Conservation (phyloP, 192 early-diverging fungal species). For the Obelidium mucronatum region DNA sequence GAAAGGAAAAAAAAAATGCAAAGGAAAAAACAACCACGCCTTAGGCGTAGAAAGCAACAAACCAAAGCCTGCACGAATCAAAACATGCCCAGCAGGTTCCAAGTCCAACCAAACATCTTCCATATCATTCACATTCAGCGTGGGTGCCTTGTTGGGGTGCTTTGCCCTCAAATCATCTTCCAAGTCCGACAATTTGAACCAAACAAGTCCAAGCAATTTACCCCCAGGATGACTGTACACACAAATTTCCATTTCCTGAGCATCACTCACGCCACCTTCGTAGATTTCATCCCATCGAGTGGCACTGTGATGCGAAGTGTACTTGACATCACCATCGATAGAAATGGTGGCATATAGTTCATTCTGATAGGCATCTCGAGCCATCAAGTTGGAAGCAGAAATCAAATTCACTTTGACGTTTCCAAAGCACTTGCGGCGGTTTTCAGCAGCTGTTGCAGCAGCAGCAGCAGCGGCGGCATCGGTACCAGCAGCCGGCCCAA, state of each 20-base stretch:
- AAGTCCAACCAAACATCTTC: constrained; percentile 86
- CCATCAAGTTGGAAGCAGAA: constrained; percentile 47
- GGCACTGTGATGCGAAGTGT: constrained; percentile 70
- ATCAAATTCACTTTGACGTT: constrained; percentile 41
- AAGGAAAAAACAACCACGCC: too few species aligned
- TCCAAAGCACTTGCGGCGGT: constrained; percentile 41
- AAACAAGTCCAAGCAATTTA: constrained; percentile 77
- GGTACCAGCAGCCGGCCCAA: constrained; percentile 46
- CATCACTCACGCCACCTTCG: constrained; percentile 88
- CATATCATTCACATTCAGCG: constrained; percentile 53
- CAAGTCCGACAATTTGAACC: constrained; percentile 91
- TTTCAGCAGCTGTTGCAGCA: constrained; percentile 33
- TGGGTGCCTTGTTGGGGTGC: constrained; percentile 30
- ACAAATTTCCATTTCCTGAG: constrained; percentile 88
- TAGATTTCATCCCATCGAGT: constrained; percentile 77
- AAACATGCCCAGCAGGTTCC: constrained; percentile 91
- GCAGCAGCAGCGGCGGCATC: constrained; percentile 31
- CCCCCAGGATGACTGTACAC: constrained; percentile 72
- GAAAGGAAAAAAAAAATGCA: too few species aligned
- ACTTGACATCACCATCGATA: constrained; percentile 74
- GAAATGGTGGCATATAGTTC: constrained; percentile 80
- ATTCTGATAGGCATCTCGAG: constrained; percentile 58
- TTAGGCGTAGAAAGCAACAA: too few species aligned
- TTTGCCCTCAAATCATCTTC: constrained; percentile 75
- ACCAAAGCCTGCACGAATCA: constrained; percentile 79